Base-by-base conservation (phyloP, 2,329 filamentous ascomycete species). In the Aspergillus ruber region DNA sequence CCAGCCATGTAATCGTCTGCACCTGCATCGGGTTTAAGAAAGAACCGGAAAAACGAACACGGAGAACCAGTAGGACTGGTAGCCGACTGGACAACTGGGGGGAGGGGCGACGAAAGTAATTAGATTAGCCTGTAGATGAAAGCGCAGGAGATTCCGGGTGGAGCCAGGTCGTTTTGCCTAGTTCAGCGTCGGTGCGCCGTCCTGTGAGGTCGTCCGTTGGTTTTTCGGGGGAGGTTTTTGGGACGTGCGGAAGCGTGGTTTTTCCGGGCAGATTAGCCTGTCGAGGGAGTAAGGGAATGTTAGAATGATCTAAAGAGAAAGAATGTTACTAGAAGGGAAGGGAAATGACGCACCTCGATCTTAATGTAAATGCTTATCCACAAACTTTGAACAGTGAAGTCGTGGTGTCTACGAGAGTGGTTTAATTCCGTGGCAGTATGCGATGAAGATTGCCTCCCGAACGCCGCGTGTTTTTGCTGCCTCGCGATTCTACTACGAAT, bases 1-100 rank as follows among this genome's bases (percentile, higher is more conserved):
- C 69, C 70, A 68, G 73, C 73, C 73, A 76, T 76, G 67, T 70
- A 69, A 63, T 61, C 59, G 57, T 54, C 55, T 60, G 60, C 62
- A 62, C 58, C 69, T 57, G 65, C 73, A 75, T 75, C 64, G 63
- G 67, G 60, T 51, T 59, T 47, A 44, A 52, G 51, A 29, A 32
- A 17, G 47, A 45, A 42, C 23, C 35, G 41, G 27, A 42, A 47
- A 44, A 46, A 43, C 33, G 45, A 49, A 46, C 43, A 40, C 45
- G 44, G 49, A 46, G 52, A 46, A 45, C 38, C 51, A 45, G 32
- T 12, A 15, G 5, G 25, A 43, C n/a, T 33, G 13, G 25, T 43
- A 23, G 36, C 47, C 49, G 52, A 49, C 46, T 53, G 48, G 33
- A 40, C 36, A 44, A 52, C 41, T 42, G 49, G 44, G 46, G 27